Base-by-base conservation (phyloP, 495 filamentous ascomycete species). In the Hypoxylon lienhwacheense region DNA sequence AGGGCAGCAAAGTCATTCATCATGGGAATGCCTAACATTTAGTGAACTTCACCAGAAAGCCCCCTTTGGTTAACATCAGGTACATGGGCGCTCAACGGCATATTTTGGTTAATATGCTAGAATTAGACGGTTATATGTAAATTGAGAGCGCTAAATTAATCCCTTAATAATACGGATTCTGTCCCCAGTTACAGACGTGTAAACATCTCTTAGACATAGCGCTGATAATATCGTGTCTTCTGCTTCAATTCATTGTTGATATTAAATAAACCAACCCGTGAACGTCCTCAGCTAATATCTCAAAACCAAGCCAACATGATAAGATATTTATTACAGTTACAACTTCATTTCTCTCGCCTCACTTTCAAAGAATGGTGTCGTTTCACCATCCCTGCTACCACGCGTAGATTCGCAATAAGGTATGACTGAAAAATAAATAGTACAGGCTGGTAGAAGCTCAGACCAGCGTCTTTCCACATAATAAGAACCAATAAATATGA, bases 321-420 rank as follows among this genome's bases (percentile, higher is more conserved):
- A 34, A 28, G 1, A 54, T 41, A 35, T 3, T 17, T 10, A 20
- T 2, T 24, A n/a, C 3, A 17, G 7, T 17, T 10, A 20, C 1
- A 32, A n/a, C 3, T 42, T 55, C 52, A 55, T 55, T 55, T 61
- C 51, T 55, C 24, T n/a, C 52, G 58, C 58, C 58, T 61, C 52
- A 55, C 47, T 61, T 55, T 55, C 43, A 24, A 16, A 15, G 17
- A n/a, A 51, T 55, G 51, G 58, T 15, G 19, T 61, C 47, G 58
- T 61, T 61, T 61, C 58, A 61, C 37, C 47, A 61, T 61, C 58
- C 58, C 58, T 61, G 58, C 55, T 31, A 15, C 52, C 42, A 53
- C 58, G 49, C 49, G 21, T 37, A 48, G 54, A 39, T 20, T 33
- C 20, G 24, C 35, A 21, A 24, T 43, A 26, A 51, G 44, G 7